Evolutionary conservation across 2,329 filamentous ascomycete genomes (phyloP).

Genomic region (Sclerotinia sclerotiorum): DNA sequence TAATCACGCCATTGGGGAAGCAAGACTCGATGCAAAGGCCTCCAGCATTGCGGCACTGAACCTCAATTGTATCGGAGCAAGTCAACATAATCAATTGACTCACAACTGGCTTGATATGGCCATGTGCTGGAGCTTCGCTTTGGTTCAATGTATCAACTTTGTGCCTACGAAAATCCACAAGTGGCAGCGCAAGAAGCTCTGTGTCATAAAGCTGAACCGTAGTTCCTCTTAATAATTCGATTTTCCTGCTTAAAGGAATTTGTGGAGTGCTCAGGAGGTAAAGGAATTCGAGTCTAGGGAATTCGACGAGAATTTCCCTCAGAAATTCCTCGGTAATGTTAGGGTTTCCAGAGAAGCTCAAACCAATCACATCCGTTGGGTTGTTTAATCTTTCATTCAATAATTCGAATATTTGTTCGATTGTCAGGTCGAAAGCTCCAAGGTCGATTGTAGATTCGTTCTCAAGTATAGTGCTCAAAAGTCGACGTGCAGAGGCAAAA

Average conservation of each 20-base stretch:
- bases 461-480: constrained; percentile 1
- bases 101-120: constrained; percentile 8
- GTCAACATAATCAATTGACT: not conserved
- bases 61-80: not conserved
- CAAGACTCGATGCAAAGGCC: not conserved
- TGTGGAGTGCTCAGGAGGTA: constrained; percentile 9
- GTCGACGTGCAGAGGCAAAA: constrained; percentile 13
- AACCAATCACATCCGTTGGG: not conserved
- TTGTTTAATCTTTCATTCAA: not conserved
- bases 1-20: not conserved
- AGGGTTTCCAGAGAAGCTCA: constrained; percentile 19
- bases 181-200: constrained; percentile 12
- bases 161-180: not conserved
- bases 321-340: constrained; percentile 5
- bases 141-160: not conserved
- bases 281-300: constrained; percentile 1
- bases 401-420: constrained; percentile 6
- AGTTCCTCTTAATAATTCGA: constrained; percentile 3
- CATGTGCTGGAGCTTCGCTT: not conserved
- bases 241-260: not conserved
- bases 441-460: constrained; percentile 14
- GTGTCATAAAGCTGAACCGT: constrained; percentile 14
- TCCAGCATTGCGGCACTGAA: not conserved
- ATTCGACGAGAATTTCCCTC: not conserved
- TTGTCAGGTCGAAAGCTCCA: not conserved